Base-by-base conservation (phyloP, 805 yeast species). In the Saturnispora halmiae region DNA sequence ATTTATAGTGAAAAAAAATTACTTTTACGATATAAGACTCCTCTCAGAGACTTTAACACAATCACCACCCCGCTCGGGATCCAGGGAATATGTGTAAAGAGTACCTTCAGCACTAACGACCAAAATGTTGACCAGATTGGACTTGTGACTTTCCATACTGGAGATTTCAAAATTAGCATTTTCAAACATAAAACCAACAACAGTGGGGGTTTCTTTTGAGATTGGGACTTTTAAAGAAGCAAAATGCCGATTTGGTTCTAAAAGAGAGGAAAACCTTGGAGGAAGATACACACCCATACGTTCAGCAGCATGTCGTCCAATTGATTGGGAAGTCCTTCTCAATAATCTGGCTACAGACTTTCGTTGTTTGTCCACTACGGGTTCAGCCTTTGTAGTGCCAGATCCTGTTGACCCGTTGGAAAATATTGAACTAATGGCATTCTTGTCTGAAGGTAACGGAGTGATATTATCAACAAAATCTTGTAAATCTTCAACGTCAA, bases 241-340 rank as follows among this genome's bases (percentile, higher is more conserved):
- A 70, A 92, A 92, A 57, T 90, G 96, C 45, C 98, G 70, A 15
- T 84, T 78, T 6, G 96, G 94, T 55, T 90, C 96, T 52, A 90
- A 65, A 44, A 90, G 79, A 0, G 95, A 85, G 2, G 90, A 77
- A 42, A 90, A 80, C 41, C 84, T 75, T 10, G 82, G 77, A 2
- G 96, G 96, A 22, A 88, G 67, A 46, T 81, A 82, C n/a, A 84
- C 84, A 0, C 94, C 95, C 73, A 87, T 79, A 39, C 78, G 81
- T 51, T 81, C 94, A 0, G 95, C 95, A 1, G 92, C 92, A 47
- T 75, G 76, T 36, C 88, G 64, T 0, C 90, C 88, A 42, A 82
- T 64, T 4, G 73, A 75, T 51, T 83, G 94, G 0, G 92, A 82
- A 2, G 90, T 81, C 45, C 85, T 67, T 50, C 94, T 64, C 20